Percentiles rank a stretch among this genome's conserved stretches.
phyloP scores from a whole-genome alignment of 2,329 filamentous ascomycete genomes.

The Ophiosphaerella narmari region DNA sequence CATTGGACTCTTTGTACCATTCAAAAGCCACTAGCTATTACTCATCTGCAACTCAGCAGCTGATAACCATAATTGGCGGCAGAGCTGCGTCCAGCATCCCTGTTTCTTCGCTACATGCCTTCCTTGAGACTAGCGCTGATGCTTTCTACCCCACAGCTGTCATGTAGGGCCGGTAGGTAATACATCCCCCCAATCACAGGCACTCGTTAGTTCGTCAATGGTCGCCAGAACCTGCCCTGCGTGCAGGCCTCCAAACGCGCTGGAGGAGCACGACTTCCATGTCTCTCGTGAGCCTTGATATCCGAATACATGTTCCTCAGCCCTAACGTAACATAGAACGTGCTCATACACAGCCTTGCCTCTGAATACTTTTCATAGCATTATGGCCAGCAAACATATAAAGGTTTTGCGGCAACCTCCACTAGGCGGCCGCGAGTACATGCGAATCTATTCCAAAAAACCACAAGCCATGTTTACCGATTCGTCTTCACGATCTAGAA shows the following conservation, averaged over 20 bases:
- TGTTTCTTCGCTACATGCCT: constrained; percentile 6
- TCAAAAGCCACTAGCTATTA: too few relatives aligned
- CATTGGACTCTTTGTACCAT: too few relatives aligned
- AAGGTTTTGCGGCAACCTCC: constrained; percentile 13
- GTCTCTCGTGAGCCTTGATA: neutral
- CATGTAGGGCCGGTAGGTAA: neutral
- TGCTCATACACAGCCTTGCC: constrained; percentile 9
- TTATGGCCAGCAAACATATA: constrained; percentile 16
- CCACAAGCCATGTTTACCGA: constrained; percentile 15
- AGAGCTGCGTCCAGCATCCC: neutral
- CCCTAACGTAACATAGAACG: constrained; percentile 4
- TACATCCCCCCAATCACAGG: neutral
- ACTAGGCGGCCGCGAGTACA: constrained; percentile 4
- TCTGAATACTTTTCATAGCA: neutral
- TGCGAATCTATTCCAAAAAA: constrained; percentile 9
- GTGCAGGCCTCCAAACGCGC: neutral
- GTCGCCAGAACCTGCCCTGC: neutral
- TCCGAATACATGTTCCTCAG: constrained; percentile 3
- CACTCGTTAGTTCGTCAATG: neutral
- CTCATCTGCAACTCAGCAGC: constrained; percentile 1
- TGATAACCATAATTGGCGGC: neutral
- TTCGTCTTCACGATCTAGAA: constrained; percentile 10
- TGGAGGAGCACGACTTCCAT: neutral
- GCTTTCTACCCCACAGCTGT: neutral
- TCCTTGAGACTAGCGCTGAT: constrained; percentile 2